Base-by-base conservation (phyloP, 208 protist genomes). In the Strigomonas galati region DNA sequence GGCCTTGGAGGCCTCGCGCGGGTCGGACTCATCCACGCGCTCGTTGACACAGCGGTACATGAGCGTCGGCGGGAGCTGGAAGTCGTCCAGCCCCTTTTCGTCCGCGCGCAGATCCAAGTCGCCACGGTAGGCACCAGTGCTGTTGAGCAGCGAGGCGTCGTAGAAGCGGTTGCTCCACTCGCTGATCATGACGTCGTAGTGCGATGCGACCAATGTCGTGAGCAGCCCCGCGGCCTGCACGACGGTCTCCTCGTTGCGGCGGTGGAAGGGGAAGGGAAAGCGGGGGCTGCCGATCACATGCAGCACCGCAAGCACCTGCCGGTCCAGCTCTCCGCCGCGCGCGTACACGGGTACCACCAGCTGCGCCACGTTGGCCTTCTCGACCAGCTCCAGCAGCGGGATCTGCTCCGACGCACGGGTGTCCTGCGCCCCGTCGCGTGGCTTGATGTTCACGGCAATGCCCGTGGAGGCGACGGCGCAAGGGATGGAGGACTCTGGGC, bases 131-230 rank as follows among this genome's bases (percentile, higher is more conserved):
- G 76, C 80, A 31, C 76, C 72, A 6, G 82, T 88, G 40, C 73
- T 73, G 35, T 78, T 65, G 31, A 96, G 46, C 24, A 78, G 54
- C 24, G 70, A 81, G 1, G 83, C 79, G 67, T 93, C 76, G 71
- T 90, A 96, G 66, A 93, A 90, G 62, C 79, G 90, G 63, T 93
- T 93, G 0, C 79, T 73, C 87, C 90, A 96, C 72, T 96, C 90
- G 9, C 72, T 70, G 23, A 85, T 82, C 90, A 96, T 93, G 19
- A 75, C 71, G 24, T 92, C 81, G 66, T 89, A 79, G 78, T 96
- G 82, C 6, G 85, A 80, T n/a, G 87, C 91, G 46, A 96, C 48
- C 57, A 92, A 82, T 12, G 71, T 80, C 27, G 90, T 90, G n/a
- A 93, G 72, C 54, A 86, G 84, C 31, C 55, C 71, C 9, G 90